Evolutionary conservation across 1,284 basidiomycete species (phyloP), one percentile per base, ranked within the genome.

Genomic region (Rhodotorula sp.): DNA sequence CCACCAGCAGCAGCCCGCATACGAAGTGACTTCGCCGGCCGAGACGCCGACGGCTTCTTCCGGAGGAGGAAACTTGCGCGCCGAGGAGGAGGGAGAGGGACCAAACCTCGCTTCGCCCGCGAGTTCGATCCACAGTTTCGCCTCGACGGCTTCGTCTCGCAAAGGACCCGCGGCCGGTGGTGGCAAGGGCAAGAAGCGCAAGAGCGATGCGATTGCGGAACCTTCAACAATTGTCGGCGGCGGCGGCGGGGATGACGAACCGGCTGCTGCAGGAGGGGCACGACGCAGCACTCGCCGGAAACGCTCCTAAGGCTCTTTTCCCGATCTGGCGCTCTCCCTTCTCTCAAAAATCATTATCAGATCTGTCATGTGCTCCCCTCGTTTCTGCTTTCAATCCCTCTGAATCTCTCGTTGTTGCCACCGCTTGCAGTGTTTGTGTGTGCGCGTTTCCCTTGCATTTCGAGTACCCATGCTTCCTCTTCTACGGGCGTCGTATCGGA

Each of bases 171-270:
- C 26, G 55, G 67, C 6, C 0, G n/a, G 64, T 34, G 65, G 60
- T 14, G 38, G 38, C 38, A 43, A 43, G 38, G 38, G 38, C 38
- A 43, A 43, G 49, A 74, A 74, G 64, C 49, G 72, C 45, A 74
- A 74, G 59, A 71, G 69, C 59, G 72, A 71, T 28, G 72, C 54
- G 23, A 21, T 67, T 8, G 64, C 34, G 54, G 47, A 47, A 23
- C 43, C 26, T 52, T 6, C 31, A 57, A 6, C 23, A 23, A 23
- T 8, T 8, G 21, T 31, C 48, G 58, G 65, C 28, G 28, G 59
- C 4, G 21, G 28, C 28, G 28, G 38, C 26, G 6, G 67, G 12
- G 57, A 31, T 16, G 56, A 23, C 16, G 47, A 31, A 19, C 57
- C 59, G 54, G 63, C 55, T 14, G 38, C 57, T 15, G 58, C 34